Evolutionary conservation across 1,284 basidiomycete genomes (phyloP).

Genomic region (Wolfiporia cocos): DNA sequence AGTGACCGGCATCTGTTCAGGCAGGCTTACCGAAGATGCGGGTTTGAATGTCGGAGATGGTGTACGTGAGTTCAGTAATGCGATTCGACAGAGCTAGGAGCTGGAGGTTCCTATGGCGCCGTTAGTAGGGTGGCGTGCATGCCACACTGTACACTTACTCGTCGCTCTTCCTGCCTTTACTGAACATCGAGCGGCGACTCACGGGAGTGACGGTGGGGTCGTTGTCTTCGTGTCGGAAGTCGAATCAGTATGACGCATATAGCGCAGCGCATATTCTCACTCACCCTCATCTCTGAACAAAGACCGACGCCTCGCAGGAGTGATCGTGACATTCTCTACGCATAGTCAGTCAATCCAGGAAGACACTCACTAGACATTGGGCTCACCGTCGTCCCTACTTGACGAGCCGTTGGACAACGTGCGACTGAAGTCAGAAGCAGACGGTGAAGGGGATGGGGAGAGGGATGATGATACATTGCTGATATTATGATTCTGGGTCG

Average conservation of each 20-base stretch:
- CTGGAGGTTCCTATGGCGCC: conserved; percentile 52
- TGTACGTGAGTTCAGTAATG: conserved; percentile 78
- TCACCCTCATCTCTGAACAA: conserved; percentile 40
- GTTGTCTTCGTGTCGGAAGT: too few relatives aligned
- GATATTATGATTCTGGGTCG: conserved; percentile 25
- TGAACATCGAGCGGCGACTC: too few relatives aligned
- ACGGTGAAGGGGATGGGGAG: conserved; percentile 36
- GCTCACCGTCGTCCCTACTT: conserved; percentile 48
- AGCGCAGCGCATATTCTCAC: too few relatives aligned
- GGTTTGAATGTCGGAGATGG: conserved; percentile 80
- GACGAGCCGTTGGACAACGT: conserved; percentile 47
- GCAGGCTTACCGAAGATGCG: conserved; percentile 69
- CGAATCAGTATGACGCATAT: too few relatives aligned
- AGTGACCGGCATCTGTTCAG: conserved; percentile 5
- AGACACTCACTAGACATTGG: conserved; percentile 4
- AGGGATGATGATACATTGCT: conserved; percentile 28
- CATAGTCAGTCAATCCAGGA: conserved; percentile 7
- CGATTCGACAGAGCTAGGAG: conserved; percentile 73
- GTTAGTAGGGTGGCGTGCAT: conserved; percentile 1
- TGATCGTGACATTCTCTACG: conserved; percentile 67
- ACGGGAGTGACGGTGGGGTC: too few relatives aligned
- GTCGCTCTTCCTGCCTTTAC: too few relatives aligned
- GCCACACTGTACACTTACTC: conserved; percentile 30
- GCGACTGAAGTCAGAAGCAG: conserved; percentile 43
- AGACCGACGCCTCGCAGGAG: conserved; percentile 39